A percentile compares a stretch with the other conserved stretches of the same genome.
Conservation (phyloP, 1,284 basidiomycete genomes). For the Moniliophthora roreri region DNA sequence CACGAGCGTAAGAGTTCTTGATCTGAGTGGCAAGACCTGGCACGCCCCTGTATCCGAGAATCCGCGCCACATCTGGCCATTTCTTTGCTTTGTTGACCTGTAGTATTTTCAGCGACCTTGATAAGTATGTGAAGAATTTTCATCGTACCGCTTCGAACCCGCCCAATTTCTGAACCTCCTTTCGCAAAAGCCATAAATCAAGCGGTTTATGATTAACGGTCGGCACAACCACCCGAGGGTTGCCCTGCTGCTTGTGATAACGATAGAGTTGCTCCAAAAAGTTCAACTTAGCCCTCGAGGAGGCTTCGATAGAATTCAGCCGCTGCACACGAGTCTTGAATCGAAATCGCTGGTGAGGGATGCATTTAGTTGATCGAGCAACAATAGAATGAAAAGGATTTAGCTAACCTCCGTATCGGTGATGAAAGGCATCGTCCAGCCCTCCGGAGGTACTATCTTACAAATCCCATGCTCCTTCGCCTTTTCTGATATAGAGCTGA, state of each 20-base stretch:
- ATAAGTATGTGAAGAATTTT: conserved; percentile 23
- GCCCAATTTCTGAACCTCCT: conserved; percentile 87
- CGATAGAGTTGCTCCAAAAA: conserved; percentile 96
- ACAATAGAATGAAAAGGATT: conserved; percentile 26
- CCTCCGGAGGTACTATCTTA: conserved; percentile 93
- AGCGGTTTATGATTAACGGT: conserved; percentile 90
- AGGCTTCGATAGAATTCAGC: conserved; percentile 96
- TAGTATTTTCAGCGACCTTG: conserved; percentile 8
- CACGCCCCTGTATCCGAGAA: conserved; percentile 80
- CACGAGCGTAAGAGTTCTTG: conserved; percentile 86
- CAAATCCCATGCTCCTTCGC: conserved; percentile 88
- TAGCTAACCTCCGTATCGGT: conserved; percentile 84
- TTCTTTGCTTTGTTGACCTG: conserved; percentile 79
- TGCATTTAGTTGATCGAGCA: conserved; percentile 21
- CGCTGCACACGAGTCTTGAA: conserved; percentile 96
- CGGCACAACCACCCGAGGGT: conserved; percentile 84
- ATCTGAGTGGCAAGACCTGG: conserved; percentile 85
- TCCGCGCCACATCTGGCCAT: conserved; percentile 84
- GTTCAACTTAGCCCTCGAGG: conserved; percentile 94
- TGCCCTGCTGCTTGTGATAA: conserved; percentile 89
- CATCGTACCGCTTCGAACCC: conserved; percentile 76
- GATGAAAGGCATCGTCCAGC: conserved; percentile 97
- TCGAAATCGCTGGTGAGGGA: conserved; percentile 68
- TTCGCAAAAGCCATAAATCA: conserved; percentile 91
- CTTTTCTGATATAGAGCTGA: conserved; percentile 78